Evolutionary conservation across 2,329 filamentous ascomycete genomes (phyloP).

Genomic region (Penicillium sp.): DNA sequence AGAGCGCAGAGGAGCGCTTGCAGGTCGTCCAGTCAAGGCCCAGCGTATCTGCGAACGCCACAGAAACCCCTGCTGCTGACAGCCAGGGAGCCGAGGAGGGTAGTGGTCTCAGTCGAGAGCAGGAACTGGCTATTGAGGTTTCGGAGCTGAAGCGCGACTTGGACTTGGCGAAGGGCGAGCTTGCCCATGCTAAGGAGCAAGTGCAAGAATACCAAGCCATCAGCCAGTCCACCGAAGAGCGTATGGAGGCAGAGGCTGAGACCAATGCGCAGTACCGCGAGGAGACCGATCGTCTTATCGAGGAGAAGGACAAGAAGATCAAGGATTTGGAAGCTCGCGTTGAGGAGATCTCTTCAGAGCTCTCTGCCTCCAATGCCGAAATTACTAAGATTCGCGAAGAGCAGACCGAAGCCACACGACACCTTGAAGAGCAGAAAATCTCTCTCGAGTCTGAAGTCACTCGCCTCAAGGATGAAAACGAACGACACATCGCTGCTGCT

Average conservation of each 20-base stretch:
- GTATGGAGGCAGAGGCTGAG: constrained; percentile 72
- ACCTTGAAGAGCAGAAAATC: constrained; percentile 77
- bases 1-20: constrained; percentile 82
- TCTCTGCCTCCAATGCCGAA: constrained; percentile 77
- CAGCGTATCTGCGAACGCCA: constrained; percentile 57
- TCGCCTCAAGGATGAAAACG: constrained; percentile 78
- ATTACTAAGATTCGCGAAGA: constrained; percentile 76
- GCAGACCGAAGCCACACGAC: constrained; percentile 69
- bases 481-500: constrained; percentile 73
- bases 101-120: constrained; percentile 62
- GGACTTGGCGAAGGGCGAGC: constrained; percentile 73
- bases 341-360: constrained; percentile 78
- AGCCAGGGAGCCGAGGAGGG: constrained; percentile 53
- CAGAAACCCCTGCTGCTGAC: constrained; percentile 38
- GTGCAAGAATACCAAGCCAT: constrained; percentile 86
- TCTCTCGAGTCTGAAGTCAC: constrained; percentile 74
- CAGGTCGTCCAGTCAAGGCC: constrained; percentile 78
- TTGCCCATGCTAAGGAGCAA: constrained; percentile 77
- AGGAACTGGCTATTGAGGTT: constrained; percentile 80
- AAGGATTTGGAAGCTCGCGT: constrained; percentile 78
- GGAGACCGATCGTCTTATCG: constrained; percentile 73
- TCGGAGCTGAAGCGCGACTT: constrained; percentile 84
- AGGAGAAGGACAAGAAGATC: constrained; percentile 76
- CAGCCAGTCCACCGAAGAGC: constrained; percentile 82
- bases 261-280: constrained; percentile 85